A percentile compares a stretch with the other conserved stretches of the same genome.
phyloP scores from a whole-genome alignment of 1,284 basidiomycete genomes.

The Ceratobasidium sp. region DNA sequence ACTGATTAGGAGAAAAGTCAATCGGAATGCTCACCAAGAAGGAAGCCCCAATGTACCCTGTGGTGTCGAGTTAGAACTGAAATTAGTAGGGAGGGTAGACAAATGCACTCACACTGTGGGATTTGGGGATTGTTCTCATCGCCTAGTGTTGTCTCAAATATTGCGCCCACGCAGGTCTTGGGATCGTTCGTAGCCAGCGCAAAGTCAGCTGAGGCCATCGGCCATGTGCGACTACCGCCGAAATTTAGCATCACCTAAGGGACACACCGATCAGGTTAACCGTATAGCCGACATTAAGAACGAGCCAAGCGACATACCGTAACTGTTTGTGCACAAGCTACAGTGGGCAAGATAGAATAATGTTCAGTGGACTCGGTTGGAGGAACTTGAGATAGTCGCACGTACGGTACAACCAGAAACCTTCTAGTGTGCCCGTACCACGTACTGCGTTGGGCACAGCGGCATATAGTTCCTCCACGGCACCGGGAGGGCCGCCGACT shows the following conservation, averaged over 20 bases:
- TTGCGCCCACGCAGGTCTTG: constrained; percentile 38
- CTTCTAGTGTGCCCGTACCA: constrained; percentile 40
- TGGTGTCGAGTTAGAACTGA: neutral
- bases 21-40: constrained; percentile 38
- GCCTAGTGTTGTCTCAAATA: constrained; percentile 45
- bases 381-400: neutral
- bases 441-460: constrained; percentile 44
- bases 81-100: neutral
- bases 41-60: constrained; percentile 41
- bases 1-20: no score
- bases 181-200: constrained; percentile 6
- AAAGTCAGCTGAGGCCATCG: constrained; percentile 41
- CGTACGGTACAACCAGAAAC: constrained; percentile 45
- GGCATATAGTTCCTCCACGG: constrained; percentile 46
- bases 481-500: constrained; percentile 42
- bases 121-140: constrained; percentile 24
- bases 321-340: constrained; percentile 28
- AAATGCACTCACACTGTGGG: constrained; percentile 31
- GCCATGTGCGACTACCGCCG: constrained; percentile 37
- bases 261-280: constrained; percentile 8
- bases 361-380: neutral
- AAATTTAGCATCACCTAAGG: constrained; percentile 36
- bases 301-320: constrained; percentile 31
- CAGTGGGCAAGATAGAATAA: neutral
- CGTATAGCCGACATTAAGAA: constrained; percentile 9